Evolutionary conservation across 1,284 basidiomycete genomes (phyloP).

Genomic region (Trichosporon ovoides): DNA sequence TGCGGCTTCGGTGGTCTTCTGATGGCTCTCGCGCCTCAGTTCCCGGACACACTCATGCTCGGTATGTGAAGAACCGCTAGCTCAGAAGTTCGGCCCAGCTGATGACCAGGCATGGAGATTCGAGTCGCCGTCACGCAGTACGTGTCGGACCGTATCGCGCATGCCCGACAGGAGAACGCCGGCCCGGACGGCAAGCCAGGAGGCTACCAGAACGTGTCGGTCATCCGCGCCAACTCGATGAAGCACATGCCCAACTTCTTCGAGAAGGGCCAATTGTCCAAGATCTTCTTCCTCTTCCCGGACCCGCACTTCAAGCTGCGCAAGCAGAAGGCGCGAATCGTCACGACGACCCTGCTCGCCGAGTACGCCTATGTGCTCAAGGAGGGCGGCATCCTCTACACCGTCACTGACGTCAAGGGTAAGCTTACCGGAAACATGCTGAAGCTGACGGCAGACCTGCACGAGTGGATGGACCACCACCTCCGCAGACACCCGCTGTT

Average conservation of each 20-base stretch:
- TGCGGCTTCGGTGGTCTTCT: constrained; percentile 97
- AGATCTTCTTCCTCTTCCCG: constrained; percentile 97
- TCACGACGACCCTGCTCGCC: constrained; percentile 85
- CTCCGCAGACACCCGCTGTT: constrained; percentile 82
- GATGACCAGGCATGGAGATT: constrained; percentile 81
- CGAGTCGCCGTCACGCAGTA: constrained; percentile 94
- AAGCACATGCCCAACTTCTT: constrained; percentile 99
- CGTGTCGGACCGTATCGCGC: constrained; percentile 87
- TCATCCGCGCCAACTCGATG: constrained; percentile 96
- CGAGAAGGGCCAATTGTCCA: constrained; percentile 76
- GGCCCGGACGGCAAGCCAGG: constrained; percentile 43
- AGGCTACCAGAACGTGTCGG: constrained; percentile 83
- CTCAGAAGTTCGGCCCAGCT: not conserved
- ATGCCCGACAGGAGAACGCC: constrained; percentile 62
- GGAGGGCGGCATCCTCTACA: constrained; percentile 91
- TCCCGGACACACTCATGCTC: constrained; percentile 88
- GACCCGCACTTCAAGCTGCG: constrained; percentile 98
- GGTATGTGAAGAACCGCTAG: constrained; percentile 56
- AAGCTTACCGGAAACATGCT: constrained; percentile 12
- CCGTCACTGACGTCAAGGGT: constrained; percentile 87
- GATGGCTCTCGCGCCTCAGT: constrained; percentile 82
- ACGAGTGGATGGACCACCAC: constrained; percentile 93
- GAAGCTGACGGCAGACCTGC: constrained; percentile 58
- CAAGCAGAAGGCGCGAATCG: constrained; percentile 95
- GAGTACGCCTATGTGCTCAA: constrained; percentile 88